Base-by-base conservation (phyloP, 2,329 filamentous ascomycete species). In the Xylariaceae sp. region DNA sequence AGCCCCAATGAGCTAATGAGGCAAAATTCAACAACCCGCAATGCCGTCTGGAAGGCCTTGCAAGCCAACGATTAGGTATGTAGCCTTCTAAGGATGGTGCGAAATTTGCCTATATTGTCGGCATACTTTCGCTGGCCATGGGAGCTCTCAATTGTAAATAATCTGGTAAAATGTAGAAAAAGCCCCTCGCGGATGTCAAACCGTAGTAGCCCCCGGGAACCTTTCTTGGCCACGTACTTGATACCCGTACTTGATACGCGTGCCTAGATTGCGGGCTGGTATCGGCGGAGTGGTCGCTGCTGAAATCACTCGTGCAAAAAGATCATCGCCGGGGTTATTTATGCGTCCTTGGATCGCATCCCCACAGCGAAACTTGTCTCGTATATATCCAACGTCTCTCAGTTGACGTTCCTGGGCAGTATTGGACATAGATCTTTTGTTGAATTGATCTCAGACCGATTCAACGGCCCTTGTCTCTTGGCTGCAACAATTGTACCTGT, bases 401-500 rank as follows among this genome's bases (percentile, higher is more conserved):
- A 34, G 39, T 26, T 31, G 35, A n/a, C 41, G 32, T 39, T 31
- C 46, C 34, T 43, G 12, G 47, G 46, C n/a, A 31, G 35, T 41
- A 27, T 30, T 35, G 41, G 27, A 31, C 45, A 43, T 11, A 48
- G n/a, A 5, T 11, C 12, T 46, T 34, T 45, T 35, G 54, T 27
- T 54, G 49, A 48, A 51, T 47, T 42, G 49, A 48, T 29, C 46
- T 29, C 11, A n/a, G 49, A 37, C 30, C 39, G 40, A 50, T 53
- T 53, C 49, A 51, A 37, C n/a, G 35, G 49, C 37, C 51, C 51
- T 51, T 54, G 51, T 57, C 49, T 50, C 50, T 51, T 53, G 46
- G 26, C 49, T 47, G 47, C 40, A 42, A 45, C 54, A 53, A 47
- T 51, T 29, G 34, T 50, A 34, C 31, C 19, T 2, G 49, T 41